Evolutionary conservation across 2,329 filamentous ascomycete species (phyloP).

Genomic region (Chaetothyriales sp.): DNA sequence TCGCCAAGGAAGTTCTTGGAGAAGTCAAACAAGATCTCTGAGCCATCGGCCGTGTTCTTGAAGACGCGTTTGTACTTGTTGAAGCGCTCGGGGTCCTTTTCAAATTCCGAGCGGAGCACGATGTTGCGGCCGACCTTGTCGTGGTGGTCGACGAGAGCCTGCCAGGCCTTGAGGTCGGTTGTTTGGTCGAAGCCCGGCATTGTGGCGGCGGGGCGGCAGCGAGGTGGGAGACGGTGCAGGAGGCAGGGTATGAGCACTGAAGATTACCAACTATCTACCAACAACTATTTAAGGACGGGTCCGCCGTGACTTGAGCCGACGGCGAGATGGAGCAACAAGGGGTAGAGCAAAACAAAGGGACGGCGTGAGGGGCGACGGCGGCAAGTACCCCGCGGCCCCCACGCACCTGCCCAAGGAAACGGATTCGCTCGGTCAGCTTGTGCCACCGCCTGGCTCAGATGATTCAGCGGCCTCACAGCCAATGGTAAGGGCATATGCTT

Average conservation of each 20-base stretch:
- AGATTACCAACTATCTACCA: too few relatives aligned
- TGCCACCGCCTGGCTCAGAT: too few relatives aligned
- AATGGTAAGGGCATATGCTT: neutral
- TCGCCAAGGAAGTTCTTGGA: constrained; percentile 97
- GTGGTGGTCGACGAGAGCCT: constrained; percentile 81
- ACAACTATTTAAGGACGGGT: too few relatives aligned
- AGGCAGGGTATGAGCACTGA: too few relatives aligned
- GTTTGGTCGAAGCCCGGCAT: constrained; percentile 64
- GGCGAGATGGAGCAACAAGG: too few relatives aligned
- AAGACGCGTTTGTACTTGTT: constrained; percentile 81
- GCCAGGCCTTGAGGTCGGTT: constrained; percentile 74
- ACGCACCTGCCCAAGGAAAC: too few relatives aligned
- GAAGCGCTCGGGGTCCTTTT: constrained; percentile 77
- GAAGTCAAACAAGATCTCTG: constrained; percentile 93
- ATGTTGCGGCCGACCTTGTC: constrained; percentile 75
- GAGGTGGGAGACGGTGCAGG: too few relatives aligned
- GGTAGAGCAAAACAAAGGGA: too few relatives aligned
- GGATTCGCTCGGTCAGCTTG: too few relatives aligned
- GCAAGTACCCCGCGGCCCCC: too few relatives aligned
- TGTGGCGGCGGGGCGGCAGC: constrained; percentile 11
- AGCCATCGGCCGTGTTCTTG: constrained; percentile 59
- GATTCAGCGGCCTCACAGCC: neutral
- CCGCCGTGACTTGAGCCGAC: too few relatives aligned
- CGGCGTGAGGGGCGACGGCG: too few relatives aligned
- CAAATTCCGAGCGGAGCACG: constrained; percentile 84